A percentile compares a stretch with the other conserved stretches of the same genome.
Evolutionary conservation across 148 eudicot genomes (phyloP).

Genomic region (Rhododendron kiyosumense): DNA sequence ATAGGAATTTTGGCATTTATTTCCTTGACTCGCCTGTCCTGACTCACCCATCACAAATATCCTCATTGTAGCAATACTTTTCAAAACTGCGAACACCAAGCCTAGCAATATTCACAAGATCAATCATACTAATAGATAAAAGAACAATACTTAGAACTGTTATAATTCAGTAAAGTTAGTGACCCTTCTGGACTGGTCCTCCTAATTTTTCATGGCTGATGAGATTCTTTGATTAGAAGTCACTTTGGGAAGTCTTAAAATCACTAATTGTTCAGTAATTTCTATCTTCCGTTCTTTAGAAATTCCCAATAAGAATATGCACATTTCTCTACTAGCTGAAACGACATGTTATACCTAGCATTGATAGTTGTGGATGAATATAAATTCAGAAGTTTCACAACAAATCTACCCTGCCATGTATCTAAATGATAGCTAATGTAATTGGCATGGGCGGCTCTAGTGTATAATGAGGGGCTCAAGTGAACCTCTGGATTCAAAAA

Average conservation of each 20-base stretch:
- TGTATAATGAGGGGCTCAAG: neutral
- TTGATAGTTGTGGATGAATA: neutral
- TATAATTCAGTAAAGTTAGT: neutral
- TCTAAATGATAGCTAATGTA: neutral
- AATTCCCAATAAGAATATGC: neutral
- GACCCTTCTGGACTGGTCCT: neutral
- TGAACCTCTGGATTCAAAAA: neutral
- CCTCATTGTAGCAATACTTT: neutral
- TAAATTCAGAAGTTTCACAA: neutral
- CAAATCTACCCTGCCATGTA: neutral
- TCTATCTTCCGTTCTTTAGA: neutral
- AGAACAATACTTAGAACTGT: neutral
- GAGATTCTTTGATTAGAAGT: neutral
- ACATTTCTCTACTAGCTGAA: neutral
- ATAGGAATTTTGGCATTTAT: neutral
- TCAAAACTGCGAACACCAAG: neutral
- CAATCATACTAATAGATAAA: neutral
- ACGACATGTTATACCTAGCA: neutral
- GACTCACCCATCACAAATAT: neutral
- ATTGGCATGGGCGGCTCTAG: constrained; percentile 28
- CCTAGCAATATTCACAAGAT: neutral
- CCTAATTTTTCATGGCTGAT: neutral
- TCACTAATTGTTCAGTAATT: neutral
- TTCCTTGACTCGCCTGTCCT: neutral
- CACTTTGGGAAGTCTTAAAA: neutral